Evolutionary conservation across 768 basidiomycete genomes (phyloP).

Genomic region (Auricularia auricula-judae): DNA sequence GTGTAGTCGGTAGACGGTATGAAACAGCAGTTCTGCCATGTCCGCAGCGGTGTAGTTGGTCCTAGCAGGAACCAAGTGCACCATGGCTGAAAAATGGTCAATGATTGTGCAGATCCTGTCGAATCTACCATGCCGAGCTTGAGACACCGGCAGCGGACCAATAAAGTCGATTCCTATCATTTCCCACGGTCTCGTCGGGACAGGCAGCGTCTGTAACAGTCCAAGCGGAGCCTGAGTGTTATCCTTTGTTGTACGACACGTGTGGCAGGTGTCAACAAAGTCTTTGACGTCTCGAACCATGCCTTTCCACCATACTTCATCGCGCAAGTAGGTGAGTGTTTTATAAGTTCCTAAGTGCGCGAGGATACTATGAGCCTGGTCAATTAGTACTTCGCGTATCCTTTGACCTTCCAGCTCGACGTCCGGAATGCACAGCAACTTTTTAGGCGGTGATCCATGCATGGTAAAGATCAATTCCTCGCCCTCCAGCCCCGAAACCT

Average conservation of each 20-base stretch:
- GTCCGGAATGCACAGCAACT: conserved; percentile 8
- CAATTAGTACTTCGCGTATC: conserved; percentile 7
- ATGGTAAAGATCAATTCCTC: too few relatives aligned
- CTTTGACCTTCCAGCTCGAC: not conserved
- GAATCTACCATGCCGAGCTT: conserved; percentile 12
- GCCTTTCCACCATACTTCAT: conserved; percentile 29
- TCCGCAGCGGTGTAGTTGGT: conserved; percentile 21
- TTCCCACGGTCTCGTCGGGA: conserved; percentile 17
- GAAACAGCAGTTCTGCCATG: conserved; percentile 26
- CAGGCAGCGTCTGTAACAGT: conserved; percentile 13
- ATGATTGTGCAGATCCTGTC: conserved; percentile 19
- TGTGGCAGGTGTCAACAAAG: conserved; percentile 17
- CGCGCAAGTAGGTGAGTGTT: too few relatives aligned
- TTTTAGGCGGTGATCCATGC: too few relatives aligned
- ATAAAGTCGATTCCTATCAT: conserved; percentile 19
- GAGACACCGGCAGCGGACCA: conserved; percentile 14
- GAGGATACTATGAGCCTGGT: conserved; percentile 21
- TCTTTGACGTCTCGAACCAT: conserved; percentile 18
- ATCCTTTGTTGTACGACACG: conserved; percentile 13
- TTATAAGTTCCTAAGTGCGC: conserved; percentile 28
- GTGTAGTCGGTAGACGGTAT: conserved; percentile 24
- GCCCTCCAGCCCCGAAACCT: not conserved
- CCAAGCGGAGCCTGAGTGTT: conserved; percentile 14
- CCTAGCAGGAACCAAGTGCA: conserved; percentile 19
- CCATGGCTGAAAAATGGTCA: conserved; percentile 12